Base-by-base conservation (phyloP, 257 asterid genomes). In the Osmanthus fragrans region DNA sequence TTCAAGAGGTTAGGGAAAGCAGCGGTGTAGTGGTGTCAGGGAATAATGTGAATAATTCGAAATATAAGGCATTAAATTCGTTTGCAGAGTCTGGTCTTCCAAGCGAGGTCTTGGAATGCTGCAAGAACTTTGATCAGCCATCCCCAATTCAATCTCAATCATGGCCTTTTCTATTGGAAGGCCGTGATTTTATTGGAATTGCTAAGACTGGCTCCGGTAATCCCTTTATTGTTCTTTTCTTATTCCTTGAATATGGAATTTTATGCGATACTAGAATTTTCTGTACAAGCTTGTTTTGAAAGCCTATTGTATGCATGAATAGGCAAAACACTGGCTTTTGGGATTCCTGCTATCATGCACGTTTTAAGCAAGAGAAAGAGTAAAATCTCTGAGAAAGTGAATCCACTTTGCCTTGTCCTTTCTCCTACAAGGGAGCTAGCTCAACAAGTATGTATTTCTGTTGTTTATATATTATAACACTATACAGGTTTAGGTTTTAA, bases 321-420 rank as follows among this genome's bases (percentile, higher is more conserved):
- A 96, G 99, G 99, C 77, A 93, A 93, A 86, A 96, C 99, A 2
- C 77, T 93, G 86, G 98, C 98, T 40, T 96, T 89, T 87, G 99
- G 99, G 19, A 80, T 96, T 81, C 99, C 99, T 70, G 99, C 94
- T 74, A 90, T 93, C 7, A 79, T 91, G 92, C 97, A 93, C 47
- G 92, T 96, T 30, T 72, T 86, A 82, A 80, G 75, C 84, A 88
- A 88, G 90, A 84, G 83, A 69, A 92, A 88, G 85, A 71, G 76
- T 67, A 84, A 73, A 54, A 37, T 82, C 1, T 75, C 82, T 3
- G 90, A 84, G 92, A 90, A 79, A 80, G 89, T 39, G 73, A 89
- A 81, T 76, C 99, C 98, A 4, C 88, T 87, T 60, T 89, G 96
- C 78, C 96, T 96, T 71, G 93, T 92, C 72, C 89, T 96, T 71